Evolutionary conservation across 306 rosid genomes (phyloP).

Genomic region (Amphicarpaea edgeworthii): DNA sequence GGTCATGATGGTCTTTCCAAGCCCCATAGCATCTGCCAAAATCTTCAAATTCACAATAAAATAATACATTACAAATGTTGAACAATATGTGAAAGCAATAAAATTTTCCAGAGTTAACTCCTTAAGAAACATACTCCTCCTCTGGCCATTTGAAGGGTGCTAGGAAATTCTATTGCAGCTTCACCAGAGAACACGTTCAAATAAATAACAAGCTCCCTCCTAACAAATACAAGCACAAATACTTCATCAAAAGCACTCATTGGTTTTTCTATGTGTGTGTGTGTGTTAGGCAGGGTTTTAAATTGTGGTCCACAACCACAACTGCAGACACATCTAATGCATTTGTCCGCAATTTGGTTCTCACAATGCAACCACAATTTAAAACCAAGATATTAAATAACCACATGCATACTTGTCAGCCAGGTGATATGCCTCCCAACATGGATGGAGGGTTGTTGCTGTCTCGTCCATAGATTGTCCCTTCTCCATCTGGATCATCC

Average conservation of each 20-base stretch:
- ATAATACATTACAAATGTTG: constrained; percentile 42
- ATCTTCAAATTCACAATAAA: constrained; percentile 65
- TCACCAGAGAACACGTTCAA: constrained; percentile 94
- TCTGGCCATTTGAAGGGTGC: constrained; percentile 93
- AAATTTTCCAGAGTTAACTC: constrained; percentile 32
- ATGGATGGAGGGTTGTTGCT: constrained; percentile 88
- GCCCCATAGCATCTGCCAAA: constrained; percentile 98
- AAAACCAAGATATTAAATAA: constrained; percentile 25
- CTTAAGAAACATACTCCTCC: constrained; percentile 83
- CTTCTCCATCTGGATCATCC: constrained; percentile 90
- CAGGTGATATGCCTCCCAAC: constrained; percentile 92
- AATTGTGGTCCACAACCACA: not conserved
- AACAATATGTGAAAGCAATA: constrained; percentile 21
- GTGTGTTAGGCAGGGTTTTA: not conserved
- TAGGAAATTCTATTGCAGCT: constrained; percentile 88
- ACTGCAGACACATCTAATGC: not conserved
- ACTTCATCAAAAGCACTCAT: constrained; percentile 36
- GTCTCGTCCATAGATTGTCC: constrained; percentile 72
- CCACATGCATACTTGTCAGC: constrained; percentile 69
- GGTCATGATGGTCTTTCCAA: constrained; percentile 98
- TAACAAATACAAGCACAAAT: constrained; percentile 44
- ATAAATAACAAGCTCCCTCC: constrained; percentile 80
- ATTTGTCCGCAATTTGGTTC: not conserved
- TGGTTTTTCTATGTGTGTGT: not conserved
- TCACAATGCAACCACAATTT: not conserved